Percentiles rank a stretch among this genome's conserved stretches.
phyloP scores from a whole-genome alignment of 1,284 basidiomycete genomes.

The Microbotryomycetes sp. region DNA sequence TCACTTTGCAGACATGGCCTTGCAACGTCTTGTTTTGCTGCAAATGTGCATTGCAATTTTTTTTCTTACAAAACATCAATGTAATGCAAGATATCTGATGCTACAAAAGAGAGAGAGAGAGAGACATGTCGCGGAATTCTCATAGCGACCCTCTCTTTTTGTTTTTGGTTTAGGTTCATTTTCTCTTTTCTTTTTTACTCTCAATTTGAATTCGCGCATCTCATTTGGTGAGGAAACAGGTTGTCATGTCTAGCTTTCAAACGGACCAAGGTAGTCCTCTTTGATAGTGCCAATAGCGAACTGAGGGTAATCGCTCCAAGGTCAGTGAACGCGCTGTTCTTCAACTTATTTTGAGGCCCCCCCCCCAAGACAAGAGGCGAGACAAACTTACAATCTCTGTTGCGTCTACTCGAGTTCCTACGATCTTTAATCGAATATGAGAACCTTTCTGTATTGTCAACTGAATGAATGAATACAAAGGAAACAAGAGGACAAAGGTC shows the following conservation, averaged over 20 bases:
- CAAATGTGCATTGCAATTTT: too few species aligned
- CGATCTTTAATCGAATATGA: constrained; percentile 86
- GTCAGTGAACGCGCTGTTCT: background rate
- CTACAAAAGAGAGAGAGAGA: too few species aligned
- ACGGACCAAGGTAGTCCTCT: constrained; percentile 86
- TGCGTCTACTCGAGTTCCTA: constrained; percentile 92
- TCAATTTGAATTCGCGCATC: too few species aligned
- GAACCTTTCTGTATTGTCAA: constrained; percentile 90
- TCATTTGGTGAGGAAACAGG: too few species aligned
- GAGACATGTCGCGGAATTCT: too few species aligned
- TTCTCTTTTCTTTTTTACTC: too few species aligned
- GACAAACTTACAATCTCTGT: constrained; percentile 77
- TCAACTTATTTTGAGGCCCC: background rate
- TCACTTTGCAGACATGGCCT: too few species aligned
- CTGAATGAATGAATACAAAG: constrained; percentile 15
- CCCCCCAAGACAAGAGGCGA: background rate
- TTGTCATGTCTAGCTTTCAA: constrained; percentile 41
- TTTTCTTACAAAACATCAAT: too few species aligned
- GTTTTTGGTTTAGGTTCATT: too few species aligned
- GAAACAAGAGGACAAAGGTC: background rate
- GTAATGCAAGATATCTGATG: too few species aligned
- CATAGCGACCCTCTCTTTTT: too few species aligned
- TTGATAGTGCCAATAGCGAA: constrained; percentile 92
- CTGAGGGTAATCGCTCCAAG: constrained; percentile 45
- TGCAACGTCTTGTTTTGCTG: too few species aligned